Conservation (phyloP, 1,284 basidiomycete genomes). For the Naganishia albida region DNA sequence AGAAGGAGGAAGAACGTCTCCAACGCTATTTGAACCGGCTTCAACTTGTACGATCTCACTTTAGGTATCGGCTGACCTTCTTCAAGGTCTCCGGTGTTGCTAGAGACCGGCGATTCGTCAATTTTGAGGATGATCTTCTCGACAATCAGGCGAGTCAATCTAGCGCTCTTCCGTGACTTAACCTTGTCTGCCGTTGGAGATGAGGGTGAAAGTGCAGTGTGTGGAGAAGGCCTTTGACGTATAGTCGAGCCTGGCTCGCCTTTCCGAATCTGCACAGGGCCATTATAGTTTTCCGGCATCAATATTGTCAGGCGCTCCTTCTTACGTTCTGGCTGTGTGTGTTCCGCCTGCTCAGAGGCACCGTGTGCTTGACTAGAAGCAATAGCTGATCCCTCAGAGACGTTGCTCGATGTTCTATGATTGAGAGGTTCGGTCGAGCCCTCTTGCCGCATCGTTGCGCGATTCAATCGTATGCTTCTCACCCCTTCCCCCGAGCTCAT, state of each 20-base stretch:
- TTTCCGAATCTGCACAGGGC: too few relatives aligned
- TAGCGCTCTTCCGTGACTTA: constrained; percentile 3
- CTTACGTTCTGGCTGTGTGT: background rate
- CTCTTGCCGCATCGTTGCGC: background rate
- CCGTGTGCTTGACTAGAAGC: background rate
- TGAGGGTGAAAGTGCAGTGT: background rate
- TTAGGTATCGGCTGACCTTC: background rate
- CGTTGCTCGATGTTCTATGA: background rate
- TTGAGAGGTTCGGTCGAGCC: background rate
- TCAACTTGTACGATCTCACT: background rate
- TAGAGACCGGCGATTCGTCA: background rate
- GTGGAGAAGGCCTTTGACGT: background rate
- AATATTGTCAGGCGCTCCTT: background rate
- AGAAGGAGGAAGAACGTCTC: constrained; percentile 12
- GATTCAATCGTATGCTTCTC: constrained; percentile 1
- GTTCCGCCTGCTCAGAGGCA: too few relatives aligned
- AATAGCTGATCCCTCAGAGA: background rate
- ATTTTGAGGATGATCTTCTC: constrained; percentile 3
- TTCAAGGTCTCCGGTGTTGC: background rate
- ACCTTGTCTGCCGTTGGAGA: background rate
- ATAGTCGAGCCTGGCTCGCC: background rate
- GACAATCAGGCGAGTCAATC: constrained; percentile 5
- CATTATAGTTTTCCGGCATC: background rate
- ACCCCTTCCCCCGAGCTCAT: constrained; percentile 1
- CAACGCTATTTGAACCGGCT: background rate